These are phyloP conservation scores for Neonectria sp. DNA, from an alignment of 2,329 filamentous ascomycete genomes.

Conservation along the genomic window DNA sequence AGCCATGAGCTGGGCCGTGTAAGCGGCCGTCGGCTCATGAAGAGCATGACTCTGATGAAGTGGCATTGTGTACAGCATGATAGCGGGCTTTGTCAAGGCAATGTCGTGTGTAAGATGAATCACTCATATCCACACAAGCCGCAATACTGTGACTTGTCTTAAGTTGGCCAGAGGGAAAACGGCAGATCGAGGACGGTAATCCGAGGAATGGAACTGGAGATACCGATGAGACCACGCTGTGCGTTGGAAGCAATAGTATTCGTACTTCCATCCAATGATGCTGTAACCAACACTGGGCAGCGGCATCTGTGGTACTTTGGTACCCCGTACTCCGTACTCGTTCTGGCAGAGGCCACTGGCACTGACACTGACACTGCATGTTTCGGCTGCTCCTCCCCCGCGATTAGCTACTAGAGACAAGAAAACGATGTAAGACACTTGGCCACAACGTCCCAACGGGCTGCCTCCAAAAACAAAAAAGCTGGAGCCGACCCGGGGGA, in stretches of 20 bases:
- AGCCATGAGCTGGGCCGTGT: slow-evolving; percentile 43
- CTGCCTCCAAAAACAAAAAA: slow-evolving; percentile 6
- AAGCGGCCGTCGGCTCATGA: slow-evolving; percentile 41
- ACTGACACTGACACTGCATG: neutral
- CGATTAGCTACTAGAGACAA: slow-evolving; percentile 1
- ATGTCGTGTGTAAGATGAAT: slow-evolving; percentile 27
- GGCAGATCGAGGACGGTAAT: slow-evolving; percentile 8
- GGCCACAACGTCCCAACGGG: slow-evolving; percentile 9
- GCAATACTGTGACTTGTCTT: slow-evolving; percentile 19
- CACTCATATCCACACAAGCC: slow-evolving; percentile 1
- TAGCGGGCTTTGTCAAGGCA: slow-evolving; percentile 10
- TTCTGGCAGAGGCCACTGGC: neutral
- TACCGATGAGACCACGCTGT: neutral
- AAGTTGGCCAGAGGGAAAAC: neutral
- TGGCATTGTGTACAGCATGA: slow-evolving; percentile 41
- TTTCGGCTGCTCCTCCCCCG: slow-evolving; percentile 2
- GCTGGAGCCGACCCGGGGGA: slow-evolving; percentile 7
- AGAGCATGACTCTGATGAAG: slow-evolving; percentile 36
- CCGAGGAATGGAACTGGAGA: slow-evolving; percentile 2
- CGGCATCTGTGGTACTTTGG: neutral
- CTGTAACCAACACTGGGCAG: neutral
- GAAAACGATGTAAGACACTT: neutral
- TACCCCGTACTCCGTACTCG: neutral
- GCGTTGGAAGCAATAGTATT: neutral
- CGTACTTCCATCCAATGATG: neutral